A percentile compares a stretch with the other conserved stretches of the same genome.
phyloP scores from a whole-genome alignment of 768 basidiomycete genomes.

The Agaricus sinodeliciosus region DNA sequence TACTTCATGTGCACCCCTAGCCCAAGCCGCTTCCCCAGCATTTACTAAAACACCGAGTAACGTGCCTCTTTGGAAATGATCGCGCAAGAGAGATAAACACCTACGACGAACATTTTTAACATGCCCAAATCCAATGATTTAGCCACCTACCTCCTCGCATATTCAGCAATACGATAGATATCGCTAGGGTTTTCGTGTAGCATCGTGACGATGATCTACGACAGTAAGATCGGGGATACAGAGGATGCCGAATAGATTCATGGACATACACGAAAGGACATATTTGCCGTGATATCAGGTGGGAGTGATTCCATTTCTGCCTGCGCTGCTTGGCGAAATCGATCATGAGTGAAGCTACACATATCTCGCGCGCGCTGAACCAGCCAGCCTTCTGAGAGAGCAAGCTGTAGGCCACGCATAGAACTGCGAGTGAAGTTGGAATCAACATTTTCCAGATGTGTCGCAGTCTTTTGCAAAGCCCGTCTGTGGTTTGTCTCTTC shows the following conservation, averaged over 20 bases:
- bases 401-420: constrained; percentile 62
- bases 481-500: constrained; percentile 46
- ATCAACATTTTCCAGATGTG: constrained; percentile 37
- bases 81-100: constrained; percentile 55
- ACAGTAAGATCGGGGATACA: neutral
- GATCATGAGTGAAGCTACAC: constrained; percentile 71
- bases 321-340: constrained; percentile 68
- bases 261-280: constrained; percentile 56
- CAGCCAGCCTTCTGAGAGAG: constrained; percentile 68
- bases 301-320: constrained; percentile 49
- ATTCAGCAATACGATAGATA: constrained; percentile 64
- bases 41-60: constrained; percentile 55
- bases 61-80: constrained; percentile 55
- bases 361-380: constrained; percentile 67
- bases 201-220: constrained; percentile 66
- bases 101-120: constrained; percentile 22
- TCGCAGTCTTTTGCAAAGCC: constrained; percentile 46
- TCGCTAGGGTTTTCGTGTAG: constrained; percentile 55
- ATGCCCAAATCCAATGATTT: neutral
- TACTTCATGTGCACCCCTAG: constrained; percentile 72
- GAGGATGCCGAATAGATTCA: neutral
- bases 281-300: constrained; percentile 45
- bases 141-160: constrained; percentile 47
- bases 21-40: constrained; percentile 66
- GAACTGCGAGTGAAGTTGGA: constrained; percentile 43